Conservation (phyloP, 805 yeast genomes). For the Zygosaccharomyces gambellarensis region DNA sequence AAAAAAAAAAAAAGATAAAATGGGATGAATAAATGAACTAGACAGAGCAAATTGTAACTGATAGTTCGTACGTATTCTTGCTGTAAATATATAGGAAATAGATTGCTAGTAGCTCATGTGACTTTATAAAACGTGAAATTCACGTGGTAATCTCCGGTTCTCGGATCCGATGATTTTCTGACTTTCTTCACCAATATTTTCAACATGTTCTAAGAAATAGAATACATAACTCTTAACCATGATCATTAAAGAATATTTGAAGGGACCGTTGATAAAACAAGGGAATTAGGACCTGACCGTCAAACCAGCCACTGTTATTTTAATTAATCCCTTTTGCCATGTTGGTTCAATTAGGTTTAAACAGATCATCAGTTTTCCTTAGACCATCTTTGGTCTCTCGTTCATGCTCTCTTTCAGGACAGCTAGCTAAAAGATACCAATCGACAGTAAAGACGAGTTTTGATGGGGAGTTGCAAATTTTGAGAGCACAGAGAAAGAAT, state of each 20-base stretch:
- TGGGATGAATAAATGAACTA: too few species aligned
- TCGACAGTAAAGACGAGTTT: constrained; percentile 13
- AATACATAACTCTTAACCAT: too few species aligned
- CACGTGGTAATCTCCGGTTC: not conserved
- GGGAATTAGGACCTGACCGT: too few species aligned
- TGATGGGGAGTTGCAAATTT: constrained; percentile 60
- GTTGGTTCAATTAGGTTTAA: constrained; percentile 18
- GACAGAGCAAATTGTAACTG: too few species aligned
- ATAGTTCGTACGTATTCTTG: too few species aligned
- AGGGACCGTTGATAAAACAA: too few species aligned
- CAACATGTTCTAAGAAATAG: not conserved
- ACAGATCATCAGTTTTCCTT: constrained; percentile 7
- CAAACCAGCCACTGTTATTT: too few species aligned
- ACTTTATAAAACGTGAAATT: not conserved
- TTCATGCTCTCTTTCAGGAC: constrained; percentile 8
- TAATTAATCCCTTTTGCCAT: constrained; percentile 1
- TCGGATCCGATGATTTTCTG: constrained; percentile 1
- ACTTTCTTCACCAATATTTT: not conserved
- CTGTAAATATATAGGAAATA: too few species aligned
- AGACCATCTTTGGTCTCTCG: constrained; percentile 13
- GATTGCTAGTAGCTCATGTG: too few species aligned
- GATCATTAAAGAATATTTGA: not conserved
- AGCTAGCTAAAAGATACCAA: constrained; percentile 9
- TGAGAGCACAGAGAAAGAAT: constrained; percentile 74
- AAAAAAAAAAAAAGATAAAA: too few species aligned